Percentiles rank a stretch among this genome's conserved stretches.
phyloP scores from a whole-genome alignment of 2,329 filamentous ascomycete species.

The Celoporthe dispersa region DNA sequence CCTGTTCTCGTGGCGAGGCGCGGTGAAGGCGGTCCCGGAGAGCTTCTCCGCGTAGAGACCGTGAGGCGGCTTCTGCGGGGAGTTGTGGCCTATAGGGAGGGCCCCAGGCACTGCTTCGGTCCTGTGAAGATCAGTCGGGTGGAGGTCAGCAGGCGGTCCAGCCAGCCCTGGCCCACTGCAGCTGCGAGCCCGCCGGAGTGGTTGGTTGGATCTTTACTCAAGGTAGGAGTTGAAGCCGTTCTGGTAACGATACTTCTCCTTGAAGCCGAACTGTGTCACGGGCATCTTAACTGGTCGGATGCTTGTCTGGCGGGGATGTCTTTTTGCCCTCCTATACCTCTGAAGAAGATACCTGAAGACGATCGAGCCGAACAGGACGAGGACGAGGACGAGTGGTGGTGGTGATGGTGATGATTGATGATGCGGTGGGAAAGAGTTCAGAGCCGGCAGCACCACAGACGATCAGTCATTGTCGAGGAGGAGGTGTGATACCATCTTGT shows the following conservation, averaged over 20 bases:
- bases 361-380: background rate
- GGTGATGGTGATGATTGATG: background rate
- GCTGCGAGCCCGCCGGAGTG: background rate
- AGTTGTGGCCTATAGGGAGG: constrained; percentile 76
- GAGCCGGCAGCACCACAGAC: background rate
- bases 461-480: background rate
- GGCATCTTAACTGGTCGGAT: constrained; percentile 47
- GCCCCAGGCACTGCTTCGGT: constrained; percentile 77
- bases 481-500: background rate
- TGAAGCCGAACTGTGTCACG: constrained; percentile 51
- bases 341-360: background rate
- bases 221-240: constrained; percentile 79
- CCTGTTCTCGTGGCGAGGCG: constrained; percentile 69
- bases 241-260: constrained; percentile 72
- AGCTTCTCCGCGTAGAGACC: constrained; percentile 84
- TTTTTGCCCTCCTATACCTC: background rate
- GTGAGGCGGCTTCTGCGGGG: constrained; percentile 77
- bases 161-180: background rate
- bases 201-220: constrained; percentile 59
- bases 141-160: background rate
- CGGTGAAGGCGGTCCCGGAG: constrained; percentile 73
- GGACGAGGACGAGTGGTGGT: background rate
- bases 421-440: background rate
- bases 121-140: constrained; percentile 47
- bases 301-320: background rate